A percentile compares a stretch with the other conserved stretches of the same genome.
Conservation (phyloP, 2,329 filamentous ascomycete species). For the Botryotinia globosa region DNA sequence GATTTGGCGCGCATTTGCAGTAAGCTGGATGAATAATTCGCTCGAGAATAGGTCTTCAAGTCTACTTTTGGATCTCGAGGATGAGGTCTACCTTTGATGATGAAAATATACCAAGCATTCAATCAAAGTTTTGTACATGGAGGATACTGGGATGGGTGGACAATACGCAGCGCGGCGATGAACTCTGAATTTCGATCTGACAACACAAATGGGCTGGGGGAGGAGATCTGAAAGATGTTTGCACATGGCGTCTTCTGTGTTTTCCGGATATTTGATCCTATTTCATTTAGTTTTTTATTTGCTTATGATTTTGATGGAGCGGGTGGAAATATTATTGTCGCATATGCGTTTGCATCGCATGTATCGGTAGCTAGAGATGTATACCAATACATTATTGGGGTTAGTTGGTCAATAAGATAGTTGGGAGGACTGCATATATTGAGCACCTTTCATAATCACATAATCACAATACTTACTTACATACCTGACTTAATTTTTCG, state of each 20-base stretch:
- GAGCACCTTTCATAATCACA: not conserved
- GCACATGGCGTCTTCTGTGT: not conserved
- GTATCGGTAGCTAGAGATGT: not conserved
- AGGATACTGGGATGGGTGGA: not conserved
- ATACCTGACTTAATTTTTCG: not conserved
- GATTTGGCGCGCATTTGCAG: conserved; percentile 17
- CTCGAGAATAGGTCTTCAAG: not conserved
- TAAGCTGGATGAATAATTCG: not conserved
- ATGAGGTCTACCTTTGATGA: not conserved
- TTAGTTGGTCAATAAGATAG: not conserved
- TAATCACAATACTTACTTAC: not conserved
- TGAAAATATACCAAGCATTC: not conserved
- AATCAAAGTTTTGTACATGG: not conserved
- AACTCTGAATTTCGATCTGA: not conserved
- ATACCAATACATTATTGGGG: not conserved
- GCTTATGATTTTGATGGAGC: not conserved
- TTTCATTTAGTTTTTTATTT: not conserved
- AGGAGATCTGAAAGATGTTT: not conserved
- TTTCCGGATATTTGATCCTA: not conserved
- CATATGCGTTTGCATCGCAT: not conserved
- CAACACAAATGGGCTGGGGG: not conserved
- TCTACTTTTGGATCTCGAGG: not conserved
- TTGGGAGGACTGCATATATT: not conserved
- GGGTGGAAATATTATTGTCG: not conserved
- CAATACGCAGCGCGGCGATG: not conserved